Evolutionary conservation across 768 basidiomycete species (phyloP).

Genomic region (Tricholoma furcatifolium): DNA sequence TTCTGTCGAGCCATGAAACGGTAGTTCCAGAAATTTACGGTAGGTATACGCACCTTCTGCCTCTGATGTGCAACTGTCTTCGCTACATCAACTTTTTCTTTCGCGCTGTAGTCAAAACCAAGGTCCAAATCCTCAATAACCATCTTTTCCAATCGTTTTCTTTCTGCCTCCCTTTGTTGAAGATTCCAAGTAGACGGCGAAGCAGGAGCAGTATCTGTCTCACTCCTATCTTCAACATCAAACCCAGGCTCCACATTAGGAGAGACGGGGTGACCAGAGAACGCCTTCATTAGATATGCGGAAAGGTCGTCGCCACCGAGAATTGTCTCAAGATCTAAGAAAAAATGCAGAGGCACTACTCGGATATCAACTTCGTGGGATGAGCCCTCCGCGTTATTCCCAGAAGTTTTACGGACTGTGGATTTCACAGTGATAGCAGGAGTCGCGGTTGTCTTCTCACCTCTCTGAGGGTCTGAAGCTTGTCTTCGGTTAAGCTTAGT

Average conservation of each 20-base stretch:
- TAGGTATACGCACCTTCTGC: not conserved
- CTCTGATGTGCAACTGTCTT: not conserved
- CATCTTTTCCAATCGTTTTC: constrained; percentile 43
- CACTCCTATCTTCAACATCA: constrained; percentile 26
- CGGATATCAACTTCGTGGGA: constrained; percentile 35
- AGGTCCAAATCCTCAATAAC: constrained; percentile 62
- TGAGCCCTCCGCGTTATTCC: not conserved
- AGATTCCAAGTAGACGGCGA: constrained; percentile 26
- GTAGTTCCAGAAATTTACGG: not conserved
- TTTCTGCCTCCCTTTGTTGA: constrained; percentile 33
- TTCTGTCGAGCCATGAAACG: constrained; percentile 1
- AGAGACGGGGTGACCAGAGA: constrained; percentile 3
- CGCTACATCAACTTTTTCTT: not conserved
- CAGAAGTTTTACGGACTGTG: not conserved
- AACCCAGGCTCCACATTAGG: constrained; percentile 6
- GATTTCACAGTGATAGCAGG: constrained; percentile 9
- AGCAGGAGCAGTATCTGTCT: constrained; percentile 38
- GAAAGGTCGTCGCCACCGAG: constrained; percentile 38
- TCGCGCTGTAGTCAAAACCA: constrained; percentile 41
- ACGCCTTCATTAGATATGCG: constrained; percentile 47
- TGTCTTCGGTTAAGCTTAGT: constrained; percentile 34
- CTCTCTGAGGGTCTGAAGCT: constrained; percentile 8
- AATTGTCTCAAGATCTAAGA: constrained; percentile 60
- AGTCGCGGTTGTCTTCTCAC: not conserved
- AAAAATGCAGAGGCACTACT: constrained; percentile 71